phyloP scores from a whole-genome alignment of 2,329 filamentous ascomycete genomes.

The Penicillium sp. region DNA sequence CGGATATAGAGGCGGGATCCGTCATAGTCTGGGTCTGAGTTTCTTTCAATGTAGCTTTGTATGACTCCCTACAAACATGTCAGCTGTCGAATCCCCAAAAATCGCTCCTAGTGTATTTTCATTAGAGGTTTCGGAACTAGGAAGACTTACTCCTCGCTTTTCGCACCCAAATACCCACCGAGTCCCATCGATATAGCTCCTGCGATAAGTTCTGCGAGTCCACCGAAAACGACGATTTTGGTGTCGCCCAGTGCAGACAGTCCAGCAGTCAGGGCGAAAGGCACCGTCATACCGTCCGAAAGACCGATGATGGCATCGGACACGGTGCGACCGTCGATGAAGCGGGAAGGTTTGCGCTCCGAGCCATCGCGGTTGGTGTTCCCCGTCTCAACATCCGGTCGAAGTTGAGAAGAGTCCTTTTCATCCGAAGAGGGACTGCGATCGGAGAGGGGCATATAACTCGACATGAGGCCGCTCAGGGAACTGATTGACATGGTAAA shows the following conservation, averaged over 20 bases:
- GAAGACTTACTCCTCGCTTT: slow-evolving; percentile 39
- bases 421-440: slow-evolving; percentile 22
- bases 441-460: slow-evolving; percentile 26
- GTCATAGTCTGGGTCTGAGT: slow-evolving; percentile 33
- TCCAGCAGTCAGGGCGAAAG: slow-evolving; percentile 74
- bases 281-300: slow-evolving; percentile 75
- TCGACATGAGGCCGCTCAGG: slow-evolving; percentile 30
- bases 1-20: slow-evolving; percentile 30
- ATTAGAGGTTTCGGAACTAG: too few relatives aligned
- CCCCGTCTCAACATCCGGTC: slow-evolving; percentile 15
- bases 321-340: slow-evolving; percentile 39
- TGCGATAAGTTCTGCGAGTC: slow-evolving; percentile 71
- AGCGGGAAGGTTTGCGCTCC: slow-evolving; percentile 27
- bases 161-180: slow-evolving; percentile 68
- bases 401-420: slow-evolving; percentile 26
- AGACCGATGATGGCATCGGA: slow-evolving; percentile 71
- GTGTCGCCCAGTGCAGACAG: slow-evolving; percentile 61
- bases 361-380: slow-evolving; percentile 1
- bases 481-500: slow-evolving; percentile 32
- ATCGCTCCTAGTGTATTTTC: too few relatives aligned
- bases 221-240: slow-evolving; percentile 67
- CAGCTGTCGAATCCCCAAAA: not conserved
- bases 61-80: slow-evolving; percentile 33
- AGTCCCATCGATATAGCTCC: slow-evolving; percentile 77
- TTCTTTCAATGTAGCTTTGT: slow-evolving; percentile 39